These are phyloP conservation scores for Sugiyamaella lignohabitans DNA, from an alignment of 805 yeast species.

Conservation along the genomic window DNA sequence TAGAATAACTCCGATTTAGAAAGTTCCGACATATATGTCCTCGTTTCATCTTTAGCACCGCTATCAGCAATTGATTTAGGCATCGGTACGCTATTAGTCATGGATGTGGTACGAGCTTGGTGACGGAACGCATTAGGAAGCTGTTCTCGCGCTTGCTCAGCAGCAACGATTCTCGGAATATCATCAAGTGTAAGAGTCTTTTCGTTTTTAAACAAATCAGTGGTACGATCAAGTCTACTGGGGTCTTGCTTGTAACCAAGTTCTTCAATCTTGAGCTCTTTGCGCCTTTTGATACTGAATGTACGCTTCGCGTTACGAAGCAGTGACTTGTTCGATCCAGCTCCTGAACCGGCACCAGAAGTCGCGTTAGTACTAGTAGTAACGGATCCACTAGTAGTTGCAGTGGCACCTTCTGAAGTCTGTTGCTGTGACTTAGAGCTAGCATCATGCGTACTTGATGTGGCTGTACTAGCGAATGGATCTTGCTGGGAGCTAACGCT, in stretches of 20 bases:
- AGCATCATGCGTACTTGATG: background rate
- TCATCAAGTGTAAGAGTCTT: conserved; percentile 89
- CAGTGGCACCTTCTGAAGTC: background rate
- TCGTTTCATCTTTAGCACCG: background rate
- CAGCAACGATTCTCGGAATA: conserved; percentile 93
- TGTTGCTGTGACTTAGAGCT: background rate
- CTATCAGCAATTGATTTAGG: conserved; percentile 5
- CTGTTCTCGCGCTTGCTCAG: conserved; percentile 90
- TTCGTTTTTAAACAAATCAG: conserved; percentile 68
- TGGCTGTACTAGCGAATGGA: background rate
- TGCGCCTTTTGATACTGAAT: conserved; percentile 13
- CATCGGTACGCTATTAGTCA: conserved; percentile 12
- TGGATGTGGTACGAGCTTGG: conserved; percentile 40
- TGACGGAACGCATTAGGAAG: conserved; percentile 89
- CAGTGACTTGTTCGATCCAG: background rate
- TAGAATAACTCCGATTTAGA: conserved; percentile 50
- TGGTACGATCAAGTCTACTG: conserved; percentile 47
- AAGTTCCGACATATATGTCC: conserved; percentile 34
- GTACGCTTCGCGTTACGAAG: conserved; percentile 2
- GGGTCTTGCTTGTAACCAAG: conserved; percentile 1
- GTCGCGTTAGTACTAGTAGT: too few relatives aligned
- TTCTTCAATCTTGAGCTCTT: conserved; percentile 19
- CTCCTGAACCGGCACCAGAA: too few relatives aligned
- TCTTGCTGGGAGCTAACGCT: background rate
- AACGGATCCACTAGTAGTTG: background rate